These are phyloP conservation scores for Megacollybia marginata DNA, from an alignment of 768 basidiomycete species.

Conservation along the genomic window DNA sequence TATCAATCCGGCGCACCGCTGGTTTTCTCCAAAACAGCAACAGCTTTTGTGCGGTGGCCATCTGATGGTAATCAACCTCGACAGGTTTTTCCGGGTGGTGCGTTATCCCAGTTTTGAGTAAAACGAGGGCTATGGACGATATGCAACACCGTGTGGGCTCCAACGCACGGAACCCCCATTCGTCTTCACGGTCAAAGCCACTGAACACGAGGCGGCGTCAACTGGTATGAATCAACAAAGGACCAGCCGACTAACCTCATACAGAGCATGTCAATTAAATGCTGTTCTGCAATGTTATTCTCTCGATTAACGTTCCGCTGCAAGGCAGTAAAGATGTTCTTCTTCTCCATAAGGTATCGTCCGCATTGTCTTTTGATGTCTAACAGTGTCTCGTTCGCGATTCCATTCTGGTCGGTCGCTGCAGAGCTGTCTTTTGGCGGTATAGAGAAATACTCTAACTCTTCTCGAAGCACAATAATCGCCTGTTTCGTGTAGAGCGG, in stretches of 20 bases:
- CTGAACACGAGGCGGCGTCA: constrained; percentile 30
- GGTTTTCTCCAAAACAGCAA: constrained; percentile 98
- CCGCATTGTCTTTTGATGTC: constrained; percentile 85
- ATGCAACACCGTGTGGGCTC: constrained; percentile 97
- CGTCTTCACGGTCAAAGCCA: constrained; percentile 95
- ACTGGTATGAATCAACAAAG: not conserved
- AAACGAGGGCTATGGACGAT: constrained; percentile 94
- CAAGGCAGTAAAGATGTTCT: constrained; percentile 93
- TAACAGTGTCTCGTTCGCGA: constrained; percentile 70
- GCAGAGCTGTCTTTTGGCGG: constrained; percentile 63
- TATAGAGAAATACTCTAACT: constrained; percentile 97
- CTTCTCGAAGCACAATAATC: constrained; percentile 96
- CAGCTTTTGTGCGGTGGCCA: constrained; percentile 96
- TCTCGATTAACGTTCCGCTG: constrained; percentile 99
- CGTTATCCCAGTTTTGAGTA: constrained; percentile 93
- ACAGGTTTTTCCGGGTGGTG: constrained; percentile 71
- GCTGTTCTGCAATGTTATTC: constrained; percentile 98
- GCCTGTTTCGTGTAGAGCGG: constrained; percentile 94
- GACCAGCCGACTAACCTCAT: constrained; percentile 66
- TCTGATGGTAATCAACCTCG: constrained; percentile 84
- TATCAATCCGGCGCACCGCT: constrained; percentile 60
- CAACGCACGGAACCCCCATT: constrained; percentile 94
- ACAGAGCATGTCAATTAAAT: constrained; percentile 99
- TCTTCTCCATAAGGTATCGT: constrained; percentile 78
- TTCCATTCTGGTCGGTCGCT: constrained; percentile 68